A percentile compares a stretch with the other conserved stretches of the same genome.
Conservation (phyloP, 257 asterid genomes). For the Cynanchum wilfordii region DNA sequence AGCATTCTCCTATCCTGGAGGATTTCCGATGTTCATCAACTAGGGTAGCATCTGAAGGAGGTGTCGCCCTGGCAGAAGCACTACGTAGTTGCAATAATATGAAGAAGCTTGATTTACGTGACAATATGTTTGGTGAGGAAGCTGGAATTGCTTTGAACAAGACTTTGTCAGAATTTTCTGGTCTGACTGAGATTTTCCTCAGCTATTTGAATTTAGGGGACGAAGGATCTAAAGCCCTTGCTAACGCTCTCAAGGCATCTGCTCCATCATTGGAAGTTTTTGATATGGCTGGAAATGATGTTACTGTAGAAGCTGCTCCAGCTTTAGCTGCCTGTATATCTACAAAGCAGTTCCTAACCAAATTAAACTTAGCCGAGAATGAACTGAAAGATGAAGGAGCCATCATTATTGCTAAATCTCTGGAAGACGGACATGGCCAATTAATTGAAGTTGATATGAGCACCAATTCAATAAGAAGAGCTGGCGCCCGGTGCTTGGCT, state of each 20-base stretch:
- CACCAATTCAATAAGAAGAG: constrained; percentile 68
- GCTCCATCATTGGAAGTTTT: constrained; percentile 65
- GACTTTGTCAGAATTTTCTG: constrained; percentile 43
- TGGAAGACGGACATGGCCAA: constrained; percentile 78
- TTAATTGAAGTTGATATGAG: constrained; percentile 75
- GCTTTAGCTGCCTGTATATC: constrained; percentile 68
- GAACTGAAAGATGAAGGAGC: constrained; percentile 95
- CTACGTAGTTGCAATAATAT: constrained; percentile 50
- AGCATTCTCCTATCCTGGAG: constrained; percentile 55
- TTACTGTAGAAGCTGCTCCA: constrained; percentile 71
- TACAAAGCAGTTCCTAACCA: constrained; percentile 60
- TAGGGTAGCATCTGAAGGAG: constrained; percentile 78
- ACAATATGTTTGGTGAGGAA: constrained; percentile 85
- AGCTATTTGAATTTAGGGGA: constrained; percentile 90
- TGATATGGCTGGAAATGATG: constrained; percentile 95
- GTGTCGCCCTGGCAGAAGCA: constrained; percentile 65
- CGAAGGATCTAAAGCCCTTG: constrained; percentile 70
- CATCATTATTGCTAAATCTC: constrained; percentile 68
- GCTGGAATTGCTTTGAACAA: constrained; percentile 67
- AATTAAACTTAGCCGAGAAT: constrained; percentile 67
- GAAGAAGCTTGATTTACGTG: constrained; percentile 82
- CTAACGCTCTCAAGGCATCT: constrained; percentile 59
- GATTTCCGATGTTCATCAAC: constrained; percentile 88
- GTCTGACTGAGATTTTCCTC: constrained; percentile 58
- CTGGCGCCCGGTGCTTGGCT: constrained; percentile 86